Evolutionary conservation across 768 basidiomycete genomes (phyloP), one percentile per base, ranked within the genome.

Genomic region (Cystobasidium tubakii): DNA sequence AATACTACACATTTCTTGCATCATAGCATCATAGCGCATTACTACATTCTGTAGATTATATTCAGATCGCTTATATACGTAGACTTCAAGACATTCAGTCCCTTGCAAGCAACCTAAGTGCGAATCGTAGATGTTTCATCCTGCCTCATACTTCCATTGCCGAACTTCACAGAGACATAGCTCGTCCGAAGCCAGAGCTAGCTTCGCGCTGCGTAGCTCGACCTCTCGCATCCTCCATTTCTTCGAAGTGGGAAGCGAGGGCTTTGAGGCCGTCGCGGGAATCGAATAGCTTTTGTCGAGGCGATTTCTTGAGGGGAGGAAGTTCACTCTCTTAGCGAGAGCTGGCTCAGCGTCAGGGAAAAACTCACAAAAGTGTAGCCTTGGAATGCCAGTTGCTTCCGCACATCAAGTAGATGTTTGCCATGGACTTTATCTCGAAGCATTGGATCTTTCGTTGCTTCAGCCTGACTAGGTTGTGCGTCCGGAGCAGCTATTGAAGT

Each of bases 391-490:
- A 91, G 84, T 55, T 89, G 88, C 83, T 98, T 97, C 78, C 94
- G 88, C 75, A 94, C 88, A 78, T 91, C 87, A 80, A 98, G 85
- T 76, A 96, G 88, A 80, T 90, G 86, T 75, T 87, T 86, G 55
- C 95, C 94, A 80, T 96, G 88, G 67, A 88, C 83, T 81, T 88
- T 88, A 83, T 97, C 87, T 67, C 88, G 86, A 72, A 97, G 86
- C 78, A 99, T 82, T 17, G 91, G 93, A 82, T 97, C 95, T 77
- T 89, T 87, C 43, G 92, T 94, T 42, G 88, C 88, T 79, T 97
- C 89, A 75, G 79, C 78, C 0, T 91, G 0, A 75, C 77, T 0
- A 73, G 78, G 79, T 91, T 91, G 55, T 90, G 90, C 79, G 92
- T 90, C 77, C 89, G 89, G 39, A 94, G 87, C 76, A 91, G 91